phyloP scores from a whole-genome alignment of 257 asterid species.

The Thymus mandschuricus region DNA sequence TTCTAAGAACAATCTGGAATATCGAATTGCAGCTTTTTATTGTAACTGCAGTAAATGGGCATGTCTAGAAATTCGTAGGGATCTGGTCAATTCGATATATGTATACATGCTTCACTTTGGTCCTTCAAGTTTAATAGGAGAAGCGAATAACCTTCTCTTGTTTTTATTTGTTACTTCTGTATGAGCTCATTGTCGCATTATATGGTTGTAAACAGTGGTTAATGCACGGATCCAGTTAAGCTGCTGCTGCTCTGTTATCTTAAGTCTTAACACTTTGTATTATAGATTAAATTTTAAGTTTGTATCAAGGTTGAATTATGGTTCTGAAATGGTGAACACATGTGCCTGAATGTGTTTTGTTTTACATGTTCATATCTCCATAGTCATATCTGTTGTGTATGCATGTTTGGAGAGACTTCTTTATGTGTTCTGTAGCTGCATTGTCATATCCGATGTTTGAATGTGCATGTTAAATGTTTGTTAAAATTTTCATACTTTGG shows the following conservation, averaged over 20 bases:
- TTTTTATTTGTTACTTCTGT: neutral
- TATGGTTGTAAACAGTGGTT: neutral
- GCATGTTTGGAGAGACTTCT: neutral
- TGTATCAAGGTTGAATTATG: neutral
- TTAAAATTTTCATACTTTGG: slow-evolving; percentile 1
- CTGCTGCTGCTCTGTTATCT: neutral
- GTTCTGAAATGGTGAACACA: neutral
- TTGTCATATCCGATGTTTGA: too few relatives aligned
- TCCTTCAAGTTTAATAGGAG: neutral
- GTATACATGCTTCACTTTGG: neutral
- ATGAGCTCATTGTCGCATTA: neutral
- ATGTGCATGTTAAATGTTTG: neutral
- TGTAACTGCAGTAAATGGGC: neutral
- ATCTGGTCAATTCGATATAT: neutral
- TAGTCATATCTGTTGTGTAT: neutral
- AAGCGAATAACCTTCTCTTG: neutral
- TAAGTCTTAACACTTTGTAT: neutral
- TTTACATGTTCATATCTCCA: neutral
- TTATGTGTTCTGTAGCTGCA: neutral
- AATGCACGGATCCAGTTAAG: neutral
- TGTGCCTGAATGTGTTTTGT: neutral
- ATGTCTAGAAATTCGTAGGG: neutral
- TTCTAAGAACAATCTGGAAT: neutral
- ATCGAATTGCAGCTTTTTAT: neutral
- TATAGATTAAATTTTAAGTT: neutral